These are phyloP conservation scores for Fusarium praegraminearum DNA, from an alignment of 2,329 filamentous ascomycete genomes.

Conservation along the genomic window DNA sequence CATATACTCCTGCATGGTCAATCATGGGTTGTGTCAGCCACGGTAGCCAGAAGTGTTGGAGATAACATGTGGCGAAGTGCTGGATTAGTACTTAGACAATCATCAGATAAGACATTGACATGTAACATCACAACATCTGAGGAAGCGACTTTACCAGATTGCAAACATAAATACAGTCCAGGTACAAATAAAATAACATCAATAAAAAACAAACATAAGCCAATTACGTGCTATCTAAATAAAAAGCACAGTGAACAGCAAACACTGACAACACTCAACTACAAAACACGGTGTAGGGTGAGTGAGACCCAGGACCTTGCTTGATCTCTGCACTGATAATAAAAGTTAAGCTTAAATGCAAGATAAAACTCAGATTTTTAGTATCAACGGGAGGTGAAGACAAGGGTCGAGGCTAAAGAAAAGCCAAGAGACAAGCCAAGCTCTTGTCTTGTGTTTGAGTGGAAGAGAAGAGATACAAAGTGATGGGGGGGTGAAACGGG, in stretches of 20 bases:
- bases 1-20: not conserved
- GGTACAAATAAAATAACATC: not conserved
- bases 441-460: not conserved
- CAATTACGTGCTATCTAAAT: not conserved
- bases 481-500: not conserved
- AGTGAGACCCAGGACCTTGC: not conserved
- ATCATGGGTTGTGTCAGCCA: not conserved
- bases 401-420: not conserved
- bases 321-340: not conserved
- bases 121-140: not conserved
- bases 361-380: constrained; percentile 2
- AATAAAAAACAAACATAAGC: not conserved
- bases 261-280: not conserved
- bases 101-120: not conserved
- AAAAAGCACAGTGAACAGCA: not conserved
- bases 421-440: not conserved
- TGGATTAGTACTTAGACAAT: not conserved
- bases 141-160: not conserved
- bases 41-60: not conserved
- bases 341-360: not conserved
- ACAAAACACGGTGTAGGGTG: not conserved
- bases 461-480: not conserved
- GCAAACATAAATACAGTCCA: not conserved
- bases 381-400: not conserved
- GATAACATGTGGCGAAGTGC: too few relatives aligned